Conservation (phyloP, 2,329 filamentous ascomycete species). For the Escovopsis weberi region DNA sequence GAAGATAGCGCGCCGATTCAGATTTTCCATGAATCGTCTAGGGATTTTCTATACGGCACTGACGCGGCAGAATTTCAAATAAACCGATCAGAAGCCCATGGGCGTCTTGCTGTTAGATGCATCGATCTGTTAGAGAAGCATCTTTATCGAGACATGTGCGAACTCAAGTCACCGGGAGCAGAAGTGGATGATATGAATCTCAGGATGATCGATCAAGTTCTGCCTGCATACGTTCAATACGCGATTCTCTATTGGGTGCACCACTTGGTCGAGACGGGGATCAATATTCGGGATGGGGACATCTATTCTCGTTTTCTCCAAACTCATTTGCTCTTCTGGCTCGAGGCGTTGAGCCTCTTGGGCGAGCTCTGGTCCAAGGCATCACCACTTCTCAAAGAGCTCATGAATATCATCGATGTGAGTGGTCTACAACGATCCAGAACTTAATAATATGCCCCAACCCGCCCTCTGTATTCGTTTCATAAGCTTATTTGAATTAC, state of each 20-base stretch:
- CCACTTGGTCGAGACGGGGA: slow-evolving; percentile 15
- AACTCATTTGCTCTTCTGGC: slow-evolving; percentile 24
- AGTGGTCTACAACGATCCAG: neutral
- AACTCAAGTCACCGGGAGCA: neutral
- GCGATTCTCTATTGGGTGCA: slow-evolving; percentile 23
- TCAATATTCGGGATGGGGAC: slow-evolving; percentile 12
- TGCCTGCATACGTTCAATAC: slow-evolving; percentile 17
- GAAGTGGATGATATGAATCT: neutral
- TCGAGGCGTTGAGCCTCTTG: slow-evolving; percentile 22
- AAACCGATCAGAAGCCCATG: neutral
- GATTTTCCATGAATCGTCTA: no score
- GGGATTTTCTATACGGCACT: no score
- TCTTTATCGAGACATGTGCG: slow-evolving; percentile 14
- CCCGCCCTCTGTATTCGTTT: no score
- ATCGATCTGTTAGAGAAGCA: slow-evolving; percentile 7
- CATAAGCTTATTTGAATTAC: neutral
- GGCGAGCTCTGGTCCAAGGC: slow-evolving; percentile 8
- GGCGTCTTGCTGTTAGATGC: slow-evolving; percentile 1
- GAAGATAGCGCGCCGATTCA: no score
- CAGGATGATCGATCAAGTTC: neutral
- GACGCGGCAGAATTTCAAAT: no score
- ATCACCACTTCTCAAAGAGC: slow-evolving; percentile 2
- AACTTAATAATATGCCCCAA: neutral
- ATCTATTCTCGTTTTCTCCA: slow-evolving; percentile 17
- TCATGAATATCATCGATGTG: slow-evolving; percentile 3